phyloP scores from a whole-genome alignment of 495 filamentous ascomycete species.

The Amniculicola lignicola region DNA sequence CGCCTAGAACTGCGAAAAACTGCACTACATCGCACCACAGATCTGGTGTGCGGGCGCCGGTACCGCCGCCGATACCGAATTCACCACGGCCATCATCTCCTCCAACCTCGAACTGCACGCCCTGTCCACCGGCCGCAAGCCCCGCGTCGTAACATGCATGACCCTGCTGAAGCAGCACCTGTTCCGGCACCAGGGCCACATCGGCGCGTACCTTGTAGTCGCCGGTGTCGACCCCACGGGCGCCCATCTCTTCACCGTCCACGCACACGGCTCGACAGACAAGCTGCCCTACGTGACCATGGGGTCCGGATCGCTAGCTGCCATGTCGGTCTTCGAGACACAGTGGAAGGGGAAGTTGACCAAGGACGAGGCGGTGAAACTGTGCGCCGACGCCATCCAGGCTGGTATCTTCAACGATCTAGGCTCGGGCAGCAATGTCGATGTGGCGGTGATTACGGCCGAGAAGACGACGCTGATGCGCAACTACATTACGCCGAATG shows the following conservation, averaged over 20 bases:
- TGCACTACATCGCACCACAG: constrained; percentile 97
- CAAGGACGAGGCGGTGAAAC: constrained; percentile 73
- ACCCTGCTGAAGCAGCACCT: constrained; percentile 99
- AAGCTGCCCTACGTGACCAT: constrained; percentile 99
- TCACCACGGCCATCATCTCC: constrained; percentile 97
- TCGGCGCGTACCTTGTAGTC: constrained; percentile 96
- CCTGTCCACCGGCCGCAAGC: constrained; percentile 90
- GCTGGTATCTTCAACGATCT: constrained; percentile 99
- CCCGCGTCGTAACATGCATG: constrained; percentile 98
- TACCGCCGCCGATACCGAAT: constrained; percentile 98
- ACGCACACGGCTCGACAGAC: constrained; percentile 97
- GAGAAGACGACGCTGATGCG: constrained; percentile 91
- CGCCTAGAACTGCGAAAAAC: constrained; percentile 91
- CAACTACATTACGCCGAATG: constrained; percentile 88
- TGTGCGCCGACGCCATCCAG: constrained; percentile 85
- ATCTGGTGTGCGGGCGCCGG: constrained; percentile 99
- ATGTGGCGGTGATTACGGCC: constrained; percentile 88
- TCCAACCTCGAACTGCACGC: constrained; percentile 97
- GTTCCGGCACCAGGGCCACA: constrained; percentile 96
- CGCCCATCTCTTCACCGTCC: constrained; percentile 93
- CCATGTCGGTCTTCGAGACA: constrained; percentile 98
- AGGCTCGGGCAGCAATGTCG: constrained; percentile 94
- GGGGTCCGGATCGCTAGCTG: constrained; percentile 92
- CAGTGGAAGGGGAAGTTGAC: constrained; percentile 82
- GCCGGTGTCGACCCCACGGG: constrained; percentile 97